phyloP scores from a whole-genome alignment of 2,329 filamentous ascomycete species.

The Diaporthe capsici region DNA sequence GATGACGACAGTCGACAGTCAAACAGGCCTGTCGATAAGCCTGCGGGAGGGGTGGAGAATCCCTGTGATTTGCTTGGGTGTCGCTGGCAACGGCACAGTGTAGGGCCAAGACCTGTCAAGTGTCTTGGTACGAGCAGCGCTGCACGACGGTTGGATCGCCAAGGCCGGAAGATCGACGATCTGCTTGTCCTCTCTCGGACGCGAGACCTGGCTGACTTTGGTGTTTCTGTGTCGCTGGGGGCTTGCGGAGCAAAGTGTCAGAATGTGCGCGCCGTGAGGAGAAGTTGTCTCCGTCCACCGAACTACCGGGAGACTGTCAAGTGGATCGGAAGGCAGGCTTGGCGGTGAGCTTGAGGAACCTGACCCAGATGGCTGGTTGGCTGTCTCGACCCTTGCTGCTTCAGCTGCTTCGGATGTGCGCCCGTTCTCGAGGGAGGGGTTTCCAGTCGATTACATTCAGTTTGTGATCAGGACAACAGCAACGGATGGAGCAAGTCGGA shows the following conservation, averaged over 20 bases:
- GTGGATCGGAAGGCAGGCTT: conserved; percentile 6
- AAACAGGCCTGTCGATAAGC: conserved; percentile 17
- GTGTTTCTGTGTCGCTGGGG: background rate
- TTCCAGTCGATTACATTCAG: conserved; percentile 7
- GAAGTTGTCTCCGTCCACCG: background rate
- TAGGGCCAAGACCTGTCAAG: conserved; percentile 31
- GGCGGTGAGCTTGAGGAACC: conserved; percentile 11
- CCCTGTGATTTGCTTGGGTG: conserved; percentile 12
- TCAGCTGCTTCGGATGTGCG: conserved; percentile 5
- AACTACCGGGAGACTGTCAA: background rate
- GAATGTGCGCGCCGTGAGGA: background rate
- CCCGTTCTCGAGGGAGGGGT: background rate
- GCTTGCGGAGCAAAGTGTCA: background rate
- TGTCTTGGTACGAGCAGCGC: conserved; percentile 24
- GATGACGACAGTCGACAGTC: conserved; percentile 31
- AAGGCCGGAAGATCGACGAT: conserved; percentile 27
- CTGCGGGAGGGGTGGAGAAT: conserved; percentile 24
- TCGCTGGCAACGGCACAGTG: conserved; percentile 13
- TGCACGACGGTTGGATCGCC: conserved; percentile 26
- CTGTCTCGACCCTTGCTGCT: conserved; percentile 10
- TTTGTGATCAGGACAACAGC: background rate
- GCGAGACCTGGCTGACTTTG: conserved; percentile 1
- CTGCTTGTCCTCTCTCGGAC: conserved; percentile 19
- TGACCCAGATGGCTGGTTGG: background rate
- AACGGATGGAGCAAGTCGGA: background rate